Conservation (phyloP, 108 stramenopile species). For the Schizochytrium sp. region DNA sequence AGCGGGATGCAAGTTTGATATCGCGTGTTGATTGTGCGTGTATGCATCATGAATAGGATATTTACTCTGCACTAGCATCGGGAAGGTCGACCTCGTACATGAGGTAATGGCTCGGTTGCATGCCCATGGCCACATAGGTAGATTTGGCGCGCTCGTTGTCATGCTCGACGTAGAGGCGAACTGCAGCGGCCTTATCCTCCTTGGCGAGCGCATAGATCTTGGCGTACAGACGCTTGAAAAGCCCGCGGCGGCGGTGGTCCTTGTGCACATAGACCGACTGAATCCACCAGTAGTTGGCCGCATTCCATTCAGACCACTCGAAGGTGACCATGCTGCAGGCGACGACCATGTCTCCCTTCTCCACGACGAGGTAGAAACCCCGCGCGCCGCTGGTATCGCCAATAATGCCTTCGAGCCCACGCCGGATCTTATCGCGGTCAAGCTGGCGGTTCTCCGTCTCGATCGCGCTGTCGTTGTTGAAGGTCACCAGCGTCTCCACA, state of each 20-base stretch:
- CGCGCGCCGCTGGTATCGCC: neutral
- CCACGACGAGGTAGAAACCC: neutral
- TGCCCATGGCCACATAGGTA: neutral
- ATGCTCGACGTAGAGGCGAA: neutral
- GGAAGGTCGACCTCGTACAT: neutral
- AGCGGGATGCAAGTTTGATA: no score
- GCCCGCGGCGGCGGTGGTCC: neutral
- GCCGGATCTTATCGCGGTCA: neutral
- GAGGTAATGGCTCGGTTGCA: neutral
- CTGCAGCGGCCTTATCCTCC: neutral
- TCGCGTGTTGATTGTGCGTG: no score
- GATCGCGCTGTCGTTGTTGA: neutral
- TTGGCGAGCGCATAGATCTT: neutral
- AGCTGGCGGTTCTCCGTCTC: constrained; percentile 8
- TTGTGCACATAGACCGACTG: neutral
- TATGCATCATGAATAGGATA: neutral
- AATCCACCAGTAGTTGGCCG: constrained; percentile 5
- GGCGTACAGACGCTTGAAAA: neutral
- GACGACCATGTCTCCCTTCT: neutral
- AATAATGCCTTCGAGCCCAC: neutral
- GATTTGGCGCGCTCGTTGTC: neutral
- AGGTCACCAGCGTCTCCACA: neutral
- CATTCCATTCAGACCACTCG: neutral
- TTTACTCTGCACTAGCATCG: no score
- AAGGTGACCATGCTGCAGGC: neutral